Evolutionary conservation across 2,329 filamentous ascomycete genomes (phyloP), one percentile per base, ranked within the genome.

Genomic region (Gyromitra esculenta): DNA sequence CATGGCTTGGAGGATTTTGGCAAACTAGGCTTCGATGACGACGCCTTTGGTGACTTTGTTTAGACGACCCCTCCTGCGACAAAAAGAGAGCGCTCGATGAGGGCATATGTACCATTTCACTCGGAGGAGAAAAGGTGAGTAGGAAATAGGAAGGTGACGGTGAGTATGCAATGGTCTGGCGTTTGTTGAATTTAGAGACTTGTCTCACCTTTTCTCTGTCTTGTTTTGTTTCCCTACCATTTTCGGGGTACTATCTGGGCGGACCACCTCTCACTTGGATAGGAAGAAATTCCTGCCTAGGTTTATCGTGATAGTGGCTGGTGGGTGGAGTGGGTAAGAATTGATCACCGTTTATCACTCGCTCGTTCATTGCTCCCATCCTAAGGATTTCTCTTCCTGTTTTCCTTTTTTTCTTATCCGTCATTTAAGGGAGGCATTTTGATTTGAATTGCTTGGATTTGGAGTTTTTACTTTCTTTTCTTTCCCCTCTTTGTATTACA

Each of bases 41-140:
- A 93, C 0, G 91, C 95, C 82, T 94, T 94, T 87, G 93, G 92
- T 21, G 93, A 96, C 84, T 96, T 96, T 84, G 88, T 87, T 62
- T 90, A 78, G 79, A 45, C 9, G 18, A 2, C 15, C 37, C 13
- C 54, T 50, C 8, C 41, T 73, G 21, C 18, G 35, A 45, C 39
- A 41, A 31, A 35, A 35, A 15, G 13, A 25, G 18, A 11, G 21
- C 2, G 25, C 8, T 31, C 9, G 7, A 54, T 21, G n/a, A 48
- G 52, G 21, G 5, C 18, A 21, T 25, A 39, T 66, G n/a, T n/a
- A 37, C 11, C 15, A 25, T 56, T 70, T 15, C n/a, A 41, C 35
- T 59, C 11, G 15, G 18, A 50, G 15, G 15, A 50, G 18, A 7
- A n/a, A 15, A 52, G 48, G 48, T 2, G 18, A 52, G 48, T 21